Evolutionary conservation across 306 rosid species (phyloP), one percentile per base, ranked within the genome.

Genomic region (Vicia sativa): DNA sequence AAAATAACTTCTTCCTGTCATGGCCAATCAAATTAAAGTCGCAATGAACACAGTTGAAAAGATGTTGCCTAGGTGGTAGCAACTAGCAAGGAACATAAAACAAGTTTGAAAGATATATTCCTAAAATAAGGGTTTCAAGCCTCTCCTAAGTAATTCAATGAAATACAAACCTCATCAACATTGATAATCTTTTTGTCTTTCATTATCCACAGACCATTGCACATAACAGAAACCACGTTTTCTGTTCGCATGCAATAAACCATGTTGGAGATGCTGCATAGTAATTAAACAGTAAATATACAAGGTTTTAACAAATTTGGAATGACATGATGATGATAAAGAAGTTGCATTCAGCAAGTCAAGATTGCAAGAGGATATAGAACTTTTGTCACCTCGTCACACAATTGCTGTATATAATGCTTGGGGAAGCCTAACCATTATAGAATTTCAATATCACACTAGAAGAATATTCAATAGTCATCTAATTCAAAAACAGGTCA

Each of bases 181-280:
- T 72, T 76, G 65, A 79, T 43, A 67, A 87, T 85, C 90, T 82
- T 92, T 86, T 84, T 87, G 70, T 89, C 79, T 85, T 81, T 84
- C 96, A 89, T 87, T 74, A 92, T 89, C 97, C 96, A 92, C 29
- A 15, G 71, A 21, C 97, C 95, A 26, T 89, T 85, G 87, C 96
- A 92, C 87, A 92, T 92, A 39, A 92, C 87, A 67, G 92, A 81
- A 34, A 76, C 79, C 68, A 87, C 79, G 57, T 89, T 89, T 82
- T 92, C 92, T 43, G 90, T 85, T 70, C 96, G 80, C 96, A 91
- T 87, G 74, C 86, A 68, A 68, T 89, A 89, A 14, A 91, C 95
- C 25, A 91, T 80, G 85, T 84, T 83, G 45, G 96, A 91, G 78
- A 89, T 79, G 81, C 97, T 91, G 91, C 86, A 73, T 15, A 25